These are phyloP conservation scores for Aaosphaeria pasadenensis DNA, from an alignment of 2,329 filamentous ascomycete genomes.

Conservation along the genomic window DNA sequence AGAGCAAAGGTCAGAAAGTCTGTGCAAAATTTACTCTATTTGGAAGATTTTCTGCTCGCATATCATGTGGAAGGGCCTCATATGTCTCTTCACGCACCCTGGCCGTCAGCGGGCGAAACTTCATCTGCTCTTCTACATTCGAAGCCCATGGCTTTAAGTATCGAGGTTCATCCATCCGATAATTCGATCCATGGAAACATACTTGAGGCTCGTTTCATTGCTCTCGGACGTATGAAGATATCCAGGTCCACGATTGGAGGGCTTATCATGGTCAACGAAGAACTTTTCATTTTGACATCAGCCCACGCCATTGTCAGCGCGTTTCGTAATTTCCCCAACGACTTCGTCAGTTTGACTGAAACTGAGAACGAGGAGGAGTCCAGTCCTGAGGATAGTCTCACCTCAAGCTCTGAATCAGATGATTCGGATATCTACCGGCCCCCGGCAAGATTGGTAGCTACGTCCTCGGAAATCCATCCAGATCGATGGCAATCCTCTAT, in stretches of 20 bases:
- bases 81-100: constrained; percentile 3
- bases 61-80: constrained; percentile 1
- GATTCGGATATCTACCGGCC: background rate
- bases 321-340: background rate
- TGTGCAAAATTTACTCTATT: constrained; percentile 1
- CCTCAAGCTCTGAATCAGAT: background rate
- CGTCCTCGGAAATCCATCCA: background rate
- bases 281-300: constrained; percentile 3
- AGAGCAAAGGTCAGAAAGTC: constrained; percentile 1
- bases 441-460: background rate
- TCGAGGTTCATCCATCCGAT: no score
- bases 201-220: no score
- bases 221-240: no score
- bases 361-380: background rate
- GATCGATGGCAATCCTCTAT: no score
- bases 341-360: background rate
- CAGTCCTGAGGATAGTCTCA: background rate
- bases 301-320: constrained; percentile 4
- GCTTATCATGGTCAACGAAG: constrained; percentile 1
- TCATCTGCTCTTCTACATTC: background rate
- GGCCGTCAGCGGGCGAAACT: constrained; percentile 1
- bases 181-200: no score
- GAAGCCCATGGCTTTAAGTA: background rate
- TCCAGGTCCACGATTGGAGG: background rate
- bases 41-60: constrained; percentile 1